These are phyloP conservation scores for Sonneratia alba DNA, from an alignment of 345 rosid genomes.

Conservation along the genomic window DNA sequence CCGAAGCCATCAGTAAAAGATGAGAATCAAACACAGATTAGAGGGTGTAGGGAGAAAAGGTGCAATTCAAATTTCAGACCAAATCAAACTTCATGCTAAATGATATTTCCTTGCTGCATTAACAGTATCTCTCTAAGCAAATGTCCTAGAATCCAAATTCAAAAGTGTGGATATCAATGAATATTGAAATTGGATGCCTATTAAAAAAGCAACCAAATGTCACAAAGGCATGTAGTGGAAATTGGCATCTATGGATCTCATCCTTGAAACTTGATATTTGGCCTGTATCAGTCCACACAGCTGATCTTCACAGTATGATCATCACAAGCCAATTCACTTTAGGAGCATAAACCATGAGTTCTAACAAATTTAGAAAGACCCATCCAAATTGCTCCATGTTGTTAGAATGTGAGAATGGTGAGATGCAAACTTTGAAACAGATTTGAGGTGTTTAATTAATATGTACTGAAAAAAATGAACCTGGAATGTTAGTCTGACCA, in stretches of 20 bases:
- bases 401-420: neutral
- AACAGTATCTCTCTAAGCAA: neutral
- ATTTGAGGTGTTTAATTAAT: neutral
- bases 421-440: neutral
- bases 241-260: neutral
- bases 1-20: slow-evolving; percentile 1
- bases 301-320: slow-evolving; percentile 51
- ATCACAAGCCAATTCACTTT: slow-evolving; percentile 63
- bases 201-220: no score
- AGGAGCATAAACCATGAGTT: slow-evolving; percentile 65
- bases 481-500: neutral
- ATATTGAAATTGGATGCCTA: neutral
- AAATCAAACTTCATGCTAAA: neutral
- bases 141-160: neutral
- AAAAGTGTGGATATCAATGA: neutral
- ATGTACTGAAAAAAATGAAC: neutral
- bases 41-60: neutral
- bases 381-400: slow-evolving; percentile 42
- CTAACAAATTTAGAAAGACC: slow-evolving; percentile 53
- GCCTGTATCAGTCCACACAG: slow-evolving; percentile 86
- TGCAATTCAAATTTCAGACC: neutral
- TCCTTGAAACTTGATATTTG: slow-evolving; percentile 27
- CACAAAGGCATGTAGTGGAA: neutral
- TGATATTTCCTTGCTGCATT: neutral
- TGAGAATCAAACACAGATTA: slow-evolving; percentile 7